phyloP scores from a whole-genome alignment of 345 rosid genomes.

The Turritis glabra region DNA sequence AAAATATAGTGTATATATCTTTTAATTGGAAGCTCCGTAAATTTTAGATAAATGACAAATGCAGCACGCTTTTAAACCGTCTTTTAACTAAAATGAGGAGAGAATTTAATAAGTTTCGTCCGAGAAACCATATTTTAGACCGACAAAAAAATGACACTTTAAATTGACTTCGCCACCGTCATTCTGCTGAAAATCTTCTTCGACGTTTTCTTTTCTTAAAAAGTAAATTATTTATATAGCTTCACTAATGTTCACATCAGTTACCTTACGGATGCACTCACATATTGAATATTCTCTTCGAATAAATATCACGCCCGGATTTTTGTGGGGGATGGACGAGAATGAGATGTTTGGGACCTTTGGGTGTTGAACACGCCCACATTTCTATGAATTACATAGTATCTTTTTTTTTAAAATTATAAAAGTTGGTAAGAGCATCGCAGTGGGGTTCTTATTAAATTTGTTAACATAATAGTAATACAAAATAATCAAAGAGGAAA shows the following conservation, averaged over 20 bases:
- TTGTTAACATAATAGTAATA: too few species aligned
- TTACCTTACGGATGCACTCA: constrained; percentile 38
- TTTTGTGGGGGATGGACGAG: constrained; percentile 32
- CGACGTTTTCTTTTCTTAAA: constrained; percentile 20
- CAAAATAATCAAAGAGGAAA: too few species aligned
- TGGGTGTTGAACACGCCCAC: constrained; percentile 7
- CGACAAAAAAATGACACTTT: constrained; percentile 12
- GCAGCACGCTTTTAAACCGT: not conserved
- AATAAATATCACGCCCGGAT: constrained; percentile 22
- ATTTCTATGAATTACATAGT: not conserved
- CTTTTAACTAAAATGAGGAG: not conserved
- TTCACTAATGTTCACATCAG: constrained; percentile 34
- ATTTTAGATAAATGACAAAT: not conserved
- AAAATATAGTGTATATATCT: not conserved
- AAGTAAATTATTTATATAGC: too few species aligned
- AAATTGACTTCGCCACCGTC: constrained; percentile 14
- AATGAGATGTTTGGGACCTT: constrained; percentile 14
- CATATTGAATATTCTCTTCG: constrained; percentile 27
- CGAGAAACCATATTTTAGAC: constrained; percentile 24
- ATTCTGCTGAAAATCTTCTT: constrained; percentile 23
- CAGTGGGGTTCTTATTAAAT: too few species aligned
- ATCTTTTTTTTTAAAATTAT: too few species aligned
- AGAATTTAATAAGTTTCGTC: not conserved
- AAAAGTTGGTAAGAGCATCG: too few species aligned
- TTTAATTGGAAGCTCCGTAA: not conserved